Conservation (phyloP, 345 rosid species). For the Eucalyptus pauciflora region DNA sequence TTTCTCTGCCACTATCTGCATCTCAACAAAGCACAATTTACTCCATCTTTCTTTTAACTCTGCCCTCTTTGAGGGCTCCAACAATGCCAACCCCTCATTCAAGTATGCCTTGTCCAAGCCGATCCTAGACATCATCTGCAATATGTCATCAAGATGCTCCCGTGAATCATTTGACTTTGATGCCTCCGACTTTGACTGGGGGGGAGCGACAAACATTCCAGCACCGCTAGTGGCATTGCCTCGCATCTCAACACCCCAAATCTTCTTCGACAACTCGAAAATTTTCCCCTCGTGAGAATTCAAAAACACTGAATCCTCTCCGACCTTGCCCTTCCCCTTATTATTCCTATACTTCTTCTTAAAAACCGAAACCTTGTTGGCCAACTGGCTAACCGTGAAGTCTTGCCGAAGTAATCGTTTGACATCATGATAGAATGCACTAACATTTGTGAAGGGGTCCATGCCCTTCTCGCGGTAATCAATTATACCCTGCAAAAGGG, state of each 20-base stretch:
- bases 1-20: neutral
- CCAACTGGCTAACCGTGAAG: neutral
- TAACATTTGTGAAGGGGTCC: neutral
- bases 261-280: neutral
- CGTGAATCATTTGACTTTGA: neutral
- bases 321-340: neutral
- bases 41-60: slow-evolving; percentile 4
- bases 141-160: neutral
- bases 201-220: neutral
- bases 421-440: slow-evolving; percentile 1
- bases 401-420: neutral
- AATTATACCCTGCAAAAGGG: slow-evolving; percentile 10
- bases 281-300: neutral
- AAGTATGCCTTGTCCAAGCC: neutral
- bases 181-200: neutral
- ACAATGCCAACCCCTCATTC: neutral
- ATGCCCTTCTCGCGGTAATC: neutral
- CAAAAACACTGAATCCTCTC: neutral
- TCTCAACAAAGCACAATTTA: neutral
- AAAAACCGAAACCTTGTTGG: neutral
- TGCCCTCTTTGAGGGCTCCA: neutral
- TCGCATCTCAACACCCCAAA: neutral
- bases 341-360: neutral
- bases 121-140: neutral
- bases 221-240: neutral